Conservation (phyloP, 257 asterid genomes). For the Schizonepeta tenuifolia region DNA sequence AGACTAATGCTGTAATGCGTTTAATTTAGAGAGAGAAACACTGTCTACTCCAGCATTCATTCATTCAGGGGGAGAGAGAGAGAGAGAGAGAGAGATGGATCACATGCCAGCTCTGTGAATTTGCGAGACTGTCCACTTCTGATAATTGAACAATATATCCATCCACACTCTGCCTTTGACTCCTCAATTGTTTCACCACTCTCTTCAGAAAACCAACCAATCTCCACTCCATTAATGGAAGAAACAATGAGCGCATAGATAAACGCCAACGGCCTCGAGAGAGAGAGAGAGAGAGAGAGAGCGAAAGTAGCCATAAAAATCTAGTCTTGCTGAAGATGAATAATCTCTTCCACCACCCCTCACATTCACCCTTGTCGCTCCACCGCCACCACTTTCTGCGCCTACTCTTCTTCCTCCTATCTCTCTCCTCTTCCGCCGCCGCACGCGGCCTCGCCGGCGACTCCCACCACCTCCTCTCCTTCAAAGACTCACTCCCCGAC, state of each 20-base stretch:
- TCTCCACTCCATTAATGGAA: constrained; percentile 50
- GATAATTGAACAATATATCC: constrained; percentile 48
- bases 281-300: constrained; percentile 7
- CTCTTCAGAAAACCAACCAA: constrained; percentile 14
- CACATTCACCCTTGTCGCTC: no score
- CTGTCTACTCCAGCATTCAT: neutral
- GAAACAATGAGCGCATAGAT: constrained; percentile 36
- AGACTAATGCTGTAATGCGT: constrained; percentile 37
- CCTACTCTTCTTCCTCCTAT: constrained; percentile 17
- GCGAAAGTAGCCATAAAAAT: constrained; percentile 22
- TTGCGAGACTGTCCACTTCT: constrained; percentile 53
- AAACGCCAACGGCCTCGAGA: constrained; percentile 29
- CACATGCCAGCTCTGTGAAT: constrained; percentile 82
- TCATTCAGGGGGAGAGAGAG: constrained; percentile 17
- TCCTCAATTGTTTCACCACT: constrained; percentile 35
- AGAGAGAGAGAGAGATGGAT: constrained; percentile 39
- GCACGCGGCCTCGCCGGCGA: constrained; percentile 44
- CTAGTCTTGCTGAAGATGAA: constrained; percentile 50
- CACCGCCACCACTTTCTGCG: neutral
- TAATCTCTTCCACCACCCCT: constrained; percentile 36
- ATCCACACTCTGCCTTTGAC: constrained; percentile 47
- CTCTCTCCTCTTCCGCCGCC: constrained; percentile 31
- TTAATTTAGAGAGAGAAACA: constrained; percentile 12
- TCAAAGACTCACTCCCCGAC: constrained; percentile 63
- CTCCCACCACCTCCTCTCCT: constrained; percentile 67